Base-by-base conservation (phyloP, 805 yeast species). In the Brettanomyces sp. region DNA sequence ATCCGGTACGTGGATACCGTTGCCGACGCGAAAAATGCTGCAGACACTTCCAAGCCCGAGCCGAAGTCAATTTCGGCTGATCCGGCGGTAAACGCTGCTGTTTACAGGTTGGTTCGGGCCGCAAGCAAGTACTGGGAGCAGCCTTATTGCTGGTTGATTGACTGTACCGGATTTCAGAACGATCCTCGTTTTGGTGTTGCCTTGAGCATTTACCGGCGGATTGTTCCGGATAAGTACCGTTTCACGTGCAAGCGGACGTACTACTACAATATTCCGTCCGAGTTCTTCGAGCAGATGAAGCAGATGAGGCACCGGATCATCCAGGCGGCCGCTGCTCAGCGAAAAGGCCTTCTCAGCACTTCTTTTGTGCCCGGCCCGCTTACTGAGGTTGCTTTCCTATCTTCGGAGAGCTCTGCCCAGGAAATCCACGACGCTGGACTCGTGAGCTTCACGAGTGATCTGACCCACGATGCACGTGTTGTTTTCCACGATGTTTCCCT, bases 71-170 rank as follows among this genome's bases (percentile, higher is more conserved):
- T 35, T 2, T n/a, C 37, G n/a, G n/a, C 14, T 6, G 22, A 18
- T n/a, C 37, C 22, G n/a, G 8, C 37, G 8, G 14, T 35, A 18
- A 82, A 83, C 39, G 64, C 76, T 4, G 62, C 82, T 24, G 64
- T 77, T 23, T 87, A 75, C 62, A 72, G 82, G 48, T 53, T 80
- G 6, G 72, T 85, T 45, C 88, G 84, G 52, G 72, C 77, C 4
- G 74, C 82, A 14, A 74, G 82, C 44, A 83, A 81, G 56, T 71
- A 85, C 24, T 83, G 95, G 90, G 79, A 80, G 21, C 71, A 76
- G 32, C 78, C 77, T 47, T 85, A 73, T 58, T 76, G 78, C 49
- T 49, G 80, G 43, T 74, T 87, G 5, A 53, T 77, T 48, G 95
- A 88, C 59, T 79, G 85, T 52, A 84, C 95, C 0, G 81, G 79